Conservation (phyloP, 164 flowering plant species). For the Magnolia kwangsiensis region DNA sequence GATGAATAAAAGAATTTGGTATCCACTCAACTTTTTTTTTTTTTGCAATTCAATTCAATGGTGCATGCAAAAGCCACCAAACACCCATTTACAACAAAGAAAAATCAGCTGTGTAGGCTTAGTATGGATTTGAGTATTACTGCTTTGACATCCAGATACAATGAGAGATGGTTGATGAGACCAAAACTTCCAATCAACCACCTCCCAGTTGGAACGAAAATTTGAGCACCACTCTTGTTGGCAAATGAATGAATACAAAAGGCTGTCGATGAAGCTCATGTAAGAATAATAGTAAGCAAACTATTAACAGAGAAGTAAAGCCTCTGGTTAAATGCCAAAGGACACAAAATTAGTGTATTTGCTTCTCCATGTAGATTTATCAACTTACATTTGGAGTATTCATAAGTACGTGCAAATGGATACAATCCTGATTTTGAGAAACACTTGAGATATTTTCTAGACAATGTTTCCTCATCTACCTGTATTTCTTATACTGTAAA, state of each 20-base stretch:
- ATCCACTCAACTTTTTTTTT: no score
- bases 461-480: constrained; percentile 47
- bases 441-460: constrained; percentile 29
- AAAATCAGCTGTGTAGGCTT: constrained; percentile 4
- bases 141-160: constrained; percentile 59
- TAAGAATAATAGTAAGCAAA: constrained; percentile 66
- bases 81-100: neutral
- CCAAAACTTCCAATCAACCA: constrained; percentile 76
- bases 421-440: constrained; percentile 34
- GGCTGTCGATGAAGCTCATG: constrained; percentile 72
- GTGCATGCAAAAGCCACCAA: no score
- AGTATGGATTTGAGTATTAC: constrained; percentile 64
- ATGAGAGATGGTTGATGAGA: constrained; percentile 66
- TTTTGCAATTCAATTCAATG: no score
- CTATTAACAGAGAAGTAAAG: constrained; percentile 32
- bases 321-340: constrained; percentile 10
- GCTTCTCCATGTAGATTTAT: neutral
- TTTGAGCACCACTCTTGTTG: constrained; percentile 79
- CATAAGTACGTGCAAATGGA: constrained; percentile 71
- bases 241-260: no score
- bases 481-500: constrained; percentile 43
- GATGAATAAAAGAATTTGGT: no score
- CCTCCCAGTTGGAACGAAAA: constrained; percentile 68
- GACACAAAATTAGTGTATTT: neutral
- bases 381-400: constrained; percentile 71